Evolutionary conservation across 768 basidiomycete species (phyloP), one percentile per base, ranked within the genome.

Genomic region (Pleurotus salmoneostramineus): DNA sequence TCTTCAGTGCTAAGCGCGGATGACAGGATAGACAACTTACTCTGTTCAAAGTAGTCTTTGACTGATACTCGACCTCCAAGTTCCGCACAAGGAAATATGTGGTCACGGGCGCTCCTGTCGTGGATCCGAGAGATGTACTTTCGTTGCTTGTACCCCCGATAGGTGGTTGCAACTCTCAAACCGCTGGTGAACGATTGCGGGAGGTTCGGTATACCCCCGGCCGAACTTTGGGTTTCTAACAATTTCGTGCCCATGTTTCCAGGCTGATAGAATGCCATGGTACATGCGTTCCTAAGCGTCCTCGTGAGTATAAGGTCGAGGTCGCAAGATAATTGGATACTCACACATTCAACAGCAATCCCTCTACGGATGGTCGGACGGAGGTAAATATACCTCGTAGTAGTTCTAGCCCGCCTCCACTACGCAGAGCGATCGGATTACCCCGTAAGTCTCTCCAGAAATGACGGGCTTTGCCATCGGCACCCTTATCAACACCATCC

Each of bases 231-330:
- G 60, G 88, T 89, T 2, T 72, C 77, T 6, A 71, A 14, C 47
- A 91, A 74, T 4, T 83, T 80, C 0, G 86, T 72, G 0, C 83
- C 84, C 5, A 93, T 74, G 59, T 85, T 89, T 0, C 87, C 84
- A 0, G 81, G 81, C 14, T 76, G 72, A 36, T 83, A 71, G 60
- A 84, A 84, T 0, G 83, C 82, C 4, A 79, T 77, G 72, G 79
- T 80, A 61, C 81, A 82, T 15, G 79, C 73, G 50, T 69, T 80
- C 75, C 48, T 49, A 49, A 10, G 33, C 7, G 33, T 32, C 10
- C 10, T 49, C 6, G 5, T 49, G 21, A 49, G 33, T 11, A 21
- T 15, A 31, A 27, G 11, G 33, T 49, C 6, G 2, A 5, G 45
- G 21, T 8, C 21, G 48, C 6, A 49, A 8, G 8, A 47, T 8